These are phyloP conservation scores for Eucommia ulmoides DNA, from an alignment of 257 asterid genomes.

Conservation along the genomic window DNA sequence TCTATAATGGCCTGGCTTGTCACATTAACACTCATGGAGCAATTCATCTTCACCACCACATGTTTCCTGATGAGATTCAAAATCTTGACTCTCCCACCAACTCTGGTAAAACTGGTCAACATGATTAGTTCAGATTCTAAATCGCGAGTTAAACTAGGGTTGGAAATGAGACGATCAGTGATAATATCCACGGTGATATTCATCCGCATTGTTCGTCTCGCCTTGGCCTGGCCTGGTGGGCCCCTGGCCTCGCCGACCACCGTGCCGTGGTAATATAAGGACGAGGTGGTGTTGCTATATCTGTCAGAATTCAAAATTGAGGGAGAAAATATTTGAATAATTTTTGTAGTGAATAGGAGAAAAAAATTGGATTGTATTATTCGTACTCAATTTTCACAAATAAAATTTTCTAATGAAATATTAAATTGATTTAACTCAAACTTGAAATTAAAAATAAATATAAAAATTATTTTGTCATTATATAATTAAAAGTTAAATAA, in stretches of 20 bases:
- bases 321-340: no score
- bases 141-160: constrained; percentile 41
- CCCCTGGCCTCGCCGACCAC: constrained; percentile 69
- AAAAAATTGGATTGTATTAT: no score
- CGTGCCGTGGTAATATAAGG: constrained; percentile 41
- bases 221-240: constrained; percentile 60
- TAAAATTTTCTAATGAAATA: no score
- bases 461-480: no score
- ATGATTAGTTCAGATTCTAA: constrained; percentile 29
- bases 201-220: constrained; percentile 64
- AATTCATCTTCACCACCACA: constrained; percentile 65
- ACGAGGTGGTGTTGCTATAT: constrained; percentile 53
- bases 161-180: constrained; percentile 30
- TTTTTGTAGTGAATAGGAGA: no score
- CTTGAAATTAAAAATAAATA: no score
- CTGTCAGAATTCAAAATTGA: no score
- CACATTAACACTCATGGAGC: constrained; percentile 38
- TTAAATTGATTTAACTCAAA: no score
- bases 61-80: constrained; percentile 28
- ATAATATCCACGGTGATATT: constrained; percentile 57
- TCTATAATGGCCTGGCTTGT: constrained; percentile 37
- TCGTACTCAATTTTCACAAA: no score
- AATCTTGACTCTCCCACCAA: constrained; percentile 59
- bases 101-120: constrained; percentile 38
- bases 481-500: no score